Conservation (phyloP, 176 grass and related monocot species). For the Oryza australiensis region DNA sequence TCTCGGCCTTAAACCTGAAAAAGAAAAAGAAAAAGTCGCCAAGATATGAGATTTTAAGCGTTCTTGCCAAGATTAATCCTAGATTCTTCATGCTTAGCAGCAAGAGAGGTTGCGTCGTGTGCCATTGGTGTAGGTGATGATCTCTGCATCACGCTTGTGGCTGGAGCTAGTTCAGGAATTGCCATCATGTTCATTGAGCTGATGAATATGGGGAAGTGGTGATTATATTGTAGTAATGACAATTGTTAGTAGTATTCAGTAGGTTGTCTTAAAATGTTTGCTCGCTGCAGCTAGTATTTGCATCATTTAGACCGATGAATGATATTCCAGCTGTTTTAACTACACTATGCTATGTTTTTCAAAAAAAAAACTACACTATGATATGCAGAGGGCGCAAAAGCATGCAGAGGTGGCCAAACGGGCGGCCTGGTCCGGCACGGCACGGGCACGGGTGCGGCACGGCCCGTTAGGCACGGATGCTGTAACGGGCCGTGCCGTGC, state of each 20-base stretch:
- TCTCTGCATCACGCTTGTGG: background rate
- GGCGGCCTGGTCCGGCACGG: too few species aligned
- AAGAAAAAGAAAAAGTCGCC: background rate
- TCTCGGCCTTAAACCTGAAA: conserved; percentile 23
- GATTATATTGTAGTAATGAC: conserved; percentile 13
- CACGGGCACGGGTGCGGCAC: too few species aligned
- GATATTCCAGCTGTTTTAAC: background rate
- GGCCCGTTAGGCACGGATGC: too few species aligned
- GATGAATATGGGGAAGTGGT: conserved; percentile 6
- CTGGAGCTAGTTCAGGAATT: background rate
- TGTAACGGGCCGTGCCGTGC: too few species aligned
- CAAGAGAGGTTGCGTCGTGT: background rate
- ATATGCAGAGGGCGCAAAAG: background rate
- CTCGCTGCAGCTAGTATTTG: background rate
- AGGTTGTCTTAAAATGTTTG: background rate
- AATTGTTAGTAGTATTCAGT: background rate
- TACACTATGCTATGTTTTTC: too few species aligned
- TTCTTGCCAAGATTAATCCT: conserved; percentile 25
- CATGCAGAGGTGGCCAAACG: too few species aligned
- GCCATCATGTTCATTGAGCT: conserved; percentile 14
- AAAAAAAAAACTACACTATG: background rate
- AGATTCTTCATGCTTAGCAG: background rate
- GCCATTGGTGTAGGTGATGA: background rate
- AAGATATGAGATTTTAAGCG: conserved; percentile 23
- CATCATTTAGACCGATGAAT: background rate